Base-by-base conservation (phyloP, 441 rosid genomes). In the Pelargonium citronellum region DNA sequence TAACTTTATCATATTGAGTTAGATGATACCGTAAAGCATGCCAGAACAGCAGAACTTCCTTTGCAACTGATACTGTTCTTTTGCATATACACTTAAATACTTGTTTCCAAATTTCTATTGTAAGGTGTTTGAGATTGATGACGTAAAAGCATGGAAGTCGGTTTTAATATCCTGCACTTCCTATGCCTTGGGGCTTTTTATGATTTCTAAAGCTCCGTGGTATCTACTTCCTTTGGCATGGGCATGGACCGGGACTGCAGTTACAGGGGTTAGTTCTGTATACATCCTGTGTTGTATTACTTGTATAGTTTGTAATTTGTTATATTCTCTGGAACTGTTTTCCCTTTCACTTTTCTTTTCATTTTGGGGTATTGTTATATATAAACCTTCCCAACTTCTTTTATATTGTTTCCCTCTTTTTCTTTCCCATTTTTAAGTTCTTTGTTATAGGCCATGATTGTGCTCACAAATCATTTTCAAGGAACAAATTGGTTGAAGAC, bases 371-470 rank as follows among this genome's bases (percentile, higher is more conserved):
- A 22, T 22, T 22, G 24, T 22, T 22, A 22, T 22, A 22, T 22
- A 22, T 22, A 22, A 22, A 22, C 24, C 24, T 22, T 22, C 24
- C 24, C 24, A 22, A 22, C 24, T 22, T 22, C 24, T 22, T 22
- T 22, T 22, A 22, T 22, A 22, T 22, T 22, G 24, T 22, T 22
- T 22, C 24, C 24, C 24, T 22, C 24, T 22, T 22, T 22, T 20
- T 66, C 17, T 20, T 70, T 68, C 68, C 76, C 13, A 70, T 74
- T 76, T 69, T 79, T 10, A 65, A 91, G 97, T 88, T 94, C 79
- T 94, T 94, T 86, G 98, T 94, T 78, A 88, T 94, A 84, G 98
- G 98, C 27, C 98, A 94, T 53, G 98, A 94, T 68, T 94, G 98
- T 79, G 98, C 98, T 69, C 98, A 94, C 81, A 91, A 89, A 74